Conservation (phyloP, 345 rosid genomes). For the thale cress (Arabidopsis thaliana) region TAIR10.1 NC_003076.8:22507501-22508000, state of each 20-base stretch:
- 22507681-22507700: not conserved
- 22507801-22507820: slow-evolving; percentile 19
- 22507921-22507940: not conserved
- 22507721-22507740: slow-evolving; percentile 2
- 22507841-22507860: slow-evolving; percentile 1
- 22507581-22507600: not conserved
- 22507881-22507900: slow-evolving; percentile 24
- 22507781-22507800: not conserved
- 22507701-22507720: not conserved
- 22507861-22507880: slow-evolving; percentile 39
- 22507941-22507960: not conserved
- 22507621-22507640: not conserved
- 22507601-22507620: slow-evolving; percentile 10
- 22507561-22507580: not conserved
- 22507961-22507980: slow-evolving; percentile 21
- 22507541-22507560: slow-evolving; percentile 12
- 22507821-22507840: slow-evolving; percentile 33
- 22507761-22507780: slow-evolving; percentile 24
- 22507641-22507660: not conserved
- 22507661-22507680: slow-evolving; percentile 24
- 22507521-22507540: slow-evolving; percentile 27
- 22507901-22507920: slow-evolving; percentile 11
- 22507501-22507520: slow-evolving; percentile 41
- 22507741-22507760: slow-evolving; percentile 34
- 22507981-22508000: slow-evolving; percentile 11